phyloP scores from a whole-genome alignment of 2,329 filamentous ascomycete genomes.

The Pseudogymnoascus destructans region DNA sequence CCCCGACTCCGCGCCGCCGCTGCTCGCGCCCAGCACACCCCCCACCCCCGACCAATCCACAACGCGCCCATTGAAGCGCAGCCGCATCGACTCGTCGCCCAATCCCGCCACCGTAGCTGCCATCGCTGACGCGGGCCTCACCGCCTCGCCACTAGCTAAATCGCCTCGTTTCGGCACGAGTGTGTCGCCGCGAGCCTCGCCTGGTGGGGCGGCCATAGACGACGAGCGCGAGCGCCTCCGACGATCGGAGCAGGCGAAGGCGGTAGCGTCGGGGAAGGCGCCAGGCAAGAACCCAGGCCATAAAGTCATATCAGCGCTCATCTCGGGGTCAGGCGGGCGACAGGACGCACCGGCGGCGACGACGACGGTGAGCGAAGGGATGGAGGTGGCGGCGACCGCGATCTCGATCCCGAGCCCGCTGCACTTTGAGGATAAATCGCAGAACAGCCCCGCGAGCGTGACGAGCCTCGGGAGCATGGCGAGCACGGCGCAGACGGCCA shows the following conservation, averaged over 20 bases:
- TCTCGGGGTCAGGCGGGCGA: constrained; percentile 42
- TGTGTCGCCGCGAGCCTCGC: constrained; percentile 26
- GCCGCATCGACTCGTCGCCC: constrained; percentile 20
- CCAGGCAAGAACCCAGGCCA: constrained; percentile 43
- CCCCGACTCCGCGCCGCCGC: constrained; percentile 15
- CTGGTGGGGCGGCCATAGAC: constrained; percentile 39
- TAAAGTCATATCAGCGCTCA: constrained; percentile 38
- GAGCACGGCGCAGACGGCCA: constrained; percentile 24
- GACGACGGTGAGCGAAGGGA: constrained; percentile 23
- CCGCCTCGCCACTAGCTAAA: constrained; percentile 23
- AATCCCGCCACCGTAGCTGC: constrained; percentile 17
- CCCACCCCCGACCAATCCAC: constrained; percentile 17
- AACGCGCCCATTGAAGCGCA: constrained; percentile 23
- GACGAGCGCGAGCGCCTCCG: constrained; percentile 34
- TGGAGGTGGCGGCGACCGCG: constrained; percentile 22
- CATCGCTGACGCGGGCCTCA: constrained; percentile 21
- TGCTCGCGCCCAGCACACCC: constrained; percentile 11
- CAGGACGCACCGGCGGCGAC: constrained; percentile 34
- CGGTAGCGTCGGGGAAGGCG: constrained; percentile 27
- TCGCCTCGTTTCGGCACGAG: constrained; percentile 23
- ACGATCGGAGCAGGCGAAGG: constrained; percentile 33
- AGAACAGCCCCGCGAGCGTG: constrained; percentile 24
- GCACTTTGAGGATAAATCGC: constrained; percentile 22
- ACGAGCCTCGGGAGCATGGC: constrained; percentile 24
- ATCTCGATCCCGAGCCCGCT: constrained; percentile 22